These are phyloP conservation scores for Ramichloridium luteum DNA, from an alignment of 2,329 filamentous ascomycete species.

Conservation along the genomic window DNA sequence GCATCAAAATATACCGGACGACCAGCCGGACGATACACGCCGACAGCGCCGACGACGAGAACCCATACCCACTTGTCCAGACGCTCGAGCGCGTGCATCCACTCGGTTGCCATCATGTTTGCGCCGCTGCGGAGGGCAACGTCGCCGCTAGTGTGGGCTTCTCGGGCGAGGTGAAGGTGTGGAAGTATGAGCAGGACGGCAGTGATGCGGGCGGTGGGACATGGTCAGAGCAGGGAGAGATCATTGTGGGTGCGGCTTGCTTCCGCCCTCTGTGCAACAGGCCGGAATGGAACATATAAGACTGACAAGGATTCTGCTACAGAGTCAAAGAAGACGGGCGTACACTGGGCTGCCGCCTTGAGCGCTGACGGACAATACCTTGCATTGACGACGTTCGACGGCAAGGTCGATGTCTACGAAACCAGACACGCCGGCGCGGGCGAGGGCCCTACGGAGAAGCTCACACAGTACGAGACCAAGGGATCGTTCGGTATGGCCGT, in stretches of 20 bases:
- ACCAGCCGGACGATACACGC: constrained; percentile 26
- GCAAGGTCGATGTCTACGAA: constrained; percentile 83
- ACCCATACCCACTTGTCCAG: constrained; percentile 62
- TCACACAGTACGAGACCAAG: constrained; percentile 79
- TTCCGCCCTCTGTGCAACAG: not conserved
- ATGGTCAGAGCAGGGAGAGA: constrained; percentile 39
- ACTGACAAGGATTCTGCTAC: constrained; percentile 27
- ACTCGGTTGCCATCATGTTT: constrained; percentile 83
- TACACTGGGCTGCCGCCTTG: constrained; percentile 78
- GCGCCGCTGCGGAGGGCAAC: constrained; percentile 54
- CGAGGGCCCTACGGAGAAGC: constrained; percentile 41
- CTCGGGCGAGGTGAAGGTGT: constrained; percentile 68
- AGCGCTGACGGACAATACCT: constrained; percentile 74
- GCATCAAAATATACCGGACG: constrained; percentile 69
- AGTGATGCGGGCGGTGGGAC: constrained; percentile 33
- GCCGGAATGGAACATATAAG: not conserved
- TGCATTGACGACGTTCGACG: constrained; percentile 78
- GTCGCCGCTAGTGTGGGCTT: constrained; percentile 78
- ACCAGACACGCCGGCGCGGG: constrained; percentile 13
- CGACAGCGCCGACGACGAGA: constrained; percentile 35
- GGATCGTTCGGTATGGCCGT: constrained; percentile 85
- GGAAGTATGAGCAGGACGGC: constrained; percentile 40
- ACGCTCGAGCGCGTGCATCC: constrained; percentile 69
- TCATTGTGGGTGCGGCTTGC: constrained; percentile 5
- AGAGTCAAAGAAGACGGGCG: constrained; percentile 45